A percentile compares a stretch with the other conserved stretches of the same genome.
These are phyloP conservation scores for Tulasnella sp. DNA, from an alignment of 768 basidiomycete genomes.

Conservation along the genomic window DNA sequence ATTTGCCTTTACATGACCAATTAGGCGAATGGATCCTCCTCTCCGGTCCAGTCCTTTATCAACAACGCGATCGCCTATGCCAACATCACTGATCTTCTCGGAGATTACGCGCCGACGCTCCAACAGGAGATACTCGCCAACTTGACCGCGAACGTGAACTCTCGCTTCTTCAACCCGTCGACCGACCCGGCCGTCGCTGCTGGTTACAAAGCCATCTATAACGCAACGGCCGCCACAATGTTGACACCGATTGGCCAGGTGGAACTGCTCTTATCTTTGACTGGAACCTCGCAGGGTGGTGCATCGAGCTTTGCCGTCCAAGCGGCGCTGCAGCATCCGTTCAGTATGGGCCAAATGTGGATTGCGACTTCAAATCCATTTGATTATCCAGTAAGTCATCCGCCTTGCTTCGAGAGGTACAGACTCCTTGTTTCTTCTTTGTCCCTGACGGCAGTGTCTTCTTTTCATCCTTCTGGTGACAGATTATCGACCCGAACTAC, in stretches of 20 bases:
- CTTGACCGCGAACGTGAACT: conserved; percentile 27
- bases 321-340: conserved; percentile 54
- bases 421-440: too few species aligned
- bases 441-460: too few species aligned
- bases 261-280: conserved; percentile 44
- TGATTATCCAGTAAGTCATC: conserved; percentile 39
- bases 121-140: conserved; percentile 28
- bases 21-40: neutral
- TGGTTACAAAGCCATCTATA: conserved; percentile 49
- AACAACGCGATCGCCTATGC: conserved; percentile 56
- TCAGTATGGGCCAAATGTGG: conserved; percentile 51
- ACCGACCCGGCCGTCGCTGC: conserved; percentile 36
- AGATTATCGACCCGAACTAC: conserved; percentile 52
- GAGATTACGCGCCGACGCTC: conserved; percentile 26
- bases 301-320: conserved; percentile 41
- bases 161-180: conserved; percentile 34
- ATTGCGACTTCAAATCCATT: conserved; percentile 53
- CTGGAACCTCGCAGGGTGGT: conserved; percentile 29
- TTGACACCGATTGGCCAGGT: conserved; percentile 39
- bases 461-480: too few species aligned
- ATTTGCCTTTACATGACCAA: neutral
- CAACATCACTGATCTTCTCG: conserved; percentile 41
- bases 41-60: conserved; percentile 42
- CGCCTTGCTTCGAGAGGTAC: too few species aligned
- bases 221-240: conserved; percentile 33